phyloP scores from a whole-genome alignment of 2,329 filamentous ascomycete genomes.

The Trichoderma aggressivum region DNA sequence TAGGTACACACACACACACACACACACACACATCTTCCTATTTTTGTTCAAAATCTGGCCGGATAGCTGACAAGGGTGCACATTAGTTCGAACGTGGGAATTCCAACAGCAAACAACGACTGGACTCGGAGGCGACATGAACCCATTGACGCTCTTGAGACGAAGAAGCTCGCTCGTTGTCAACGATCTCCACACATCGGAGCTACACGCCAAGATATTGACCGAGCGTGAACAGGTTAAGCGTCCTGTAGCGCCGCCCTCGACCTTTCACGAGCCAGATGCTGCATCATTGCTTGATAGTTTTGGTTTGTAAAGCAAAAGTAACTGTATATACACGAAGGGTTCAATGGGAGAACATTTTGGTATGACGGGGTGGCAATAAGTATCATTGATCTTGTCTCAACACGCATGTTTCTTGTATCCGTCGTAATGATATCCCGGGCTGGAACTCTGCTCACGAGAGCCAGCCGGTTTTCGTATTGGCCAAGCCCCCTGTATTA shows the following conservation, averaged over 20 bases:
- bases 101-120: slow-evolving; percentile 56
- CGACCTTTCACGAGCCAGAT: slow-evolving; percentile 90
- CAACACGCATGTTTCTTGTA: neutral
- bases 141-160: slow-evolving; percentile 65
- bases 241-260: slow-evolving; percentile 58
- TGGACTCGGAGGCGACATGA: slow-evolving; percentile 47
- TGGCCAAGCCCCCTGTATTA: no score
- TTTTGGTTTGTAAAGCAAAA: slow-evolving; percentile 71
- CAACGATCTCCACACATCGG: slow-evolving; percentile 59
- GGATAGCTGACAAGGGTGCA: neutral
- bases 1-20: slow-evolving; percentile 58
- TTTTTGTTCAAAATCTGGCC: neutral
- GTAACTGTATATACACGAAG: neutral
- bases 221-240: slow-evolving; percentile 35
- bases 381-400: neutral
- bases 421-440: neutral
- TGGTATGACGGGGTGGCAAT: neutral
- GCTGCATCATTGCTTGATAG: slow-evolving; percentile 82
- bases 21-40: slow-evolving; percentile 33
- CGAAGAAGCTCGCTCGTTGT: slow-evolving; percentile 76
- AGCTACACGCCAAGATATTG: neutral
- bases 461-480: neutral
- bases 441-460: neutral
- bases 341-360: no score
- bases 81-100: slow-evolving; percentile 71